phyloP scores from a whole-genome alignment of 1,139 yeast genomes.

The Waltiozyma sp. region DNA sequence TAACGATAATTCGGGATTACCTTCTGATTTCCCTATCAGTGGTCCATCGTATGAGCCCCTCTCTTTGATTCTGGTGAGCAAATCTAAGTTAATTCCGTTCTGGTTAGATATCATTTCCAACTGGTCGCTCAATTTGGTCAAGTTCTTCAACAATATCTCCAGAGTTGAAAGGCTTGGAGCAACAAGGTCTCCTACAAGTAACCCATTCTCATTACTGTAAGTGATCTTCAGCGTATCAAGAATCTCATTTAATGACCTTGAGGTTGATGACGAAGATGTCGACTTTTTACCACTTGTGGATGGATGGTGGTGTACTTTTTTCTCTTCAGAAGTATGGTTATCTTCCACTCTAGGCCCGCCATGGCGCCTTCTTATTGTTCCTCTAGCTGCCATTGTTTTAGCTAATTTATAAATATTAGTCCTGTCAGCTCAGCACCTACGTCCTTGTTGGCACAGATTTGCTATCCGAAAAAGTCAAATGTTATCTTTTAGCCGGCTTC shows the following conservation, averaged over 20 bases:
- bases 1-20: too few species aligned
- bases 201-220: constrained; percentile 49
- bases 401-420: too few species aligned
- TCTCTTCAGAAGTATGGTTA: not conserved
- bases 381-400: not conserved
- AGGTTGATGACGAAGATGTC: constrained; percentile 20
- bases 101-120: constrained; percentile 34
- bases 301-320: not conserved
- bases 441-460: too few species aligned
- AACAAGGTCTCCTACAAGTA: constrained; percentile 46
- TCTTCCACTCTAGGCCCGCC: not conserved
- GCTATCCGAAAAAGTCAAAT: too few species aligned
- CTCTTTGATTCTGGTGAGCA: constrained; percentile 8
- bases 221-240: constrained; percentile 40
- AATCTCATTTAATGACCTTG: constrained; percentile 37
- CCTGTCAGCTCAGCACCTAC: too few species aligned
- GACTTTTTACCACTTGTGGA: constrained; percentile 10
- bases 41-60: constrained; percentile 11
- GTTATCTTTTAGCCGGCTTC: too few species aligned
- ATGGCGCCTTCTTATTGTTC: not conserved
- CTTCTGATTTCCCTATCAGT: constrained; percentile 3
- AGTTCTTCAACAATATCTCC: constrained; percentile 33
- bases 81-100: constrained; percentile 30
- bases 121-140: constrained; percentile 38
- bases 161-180: constrained; percentile 38